phyloP scores from a whole-genome alignment of 176 grass and related monocot genomes.

The Carex myosuroides region DNA sequence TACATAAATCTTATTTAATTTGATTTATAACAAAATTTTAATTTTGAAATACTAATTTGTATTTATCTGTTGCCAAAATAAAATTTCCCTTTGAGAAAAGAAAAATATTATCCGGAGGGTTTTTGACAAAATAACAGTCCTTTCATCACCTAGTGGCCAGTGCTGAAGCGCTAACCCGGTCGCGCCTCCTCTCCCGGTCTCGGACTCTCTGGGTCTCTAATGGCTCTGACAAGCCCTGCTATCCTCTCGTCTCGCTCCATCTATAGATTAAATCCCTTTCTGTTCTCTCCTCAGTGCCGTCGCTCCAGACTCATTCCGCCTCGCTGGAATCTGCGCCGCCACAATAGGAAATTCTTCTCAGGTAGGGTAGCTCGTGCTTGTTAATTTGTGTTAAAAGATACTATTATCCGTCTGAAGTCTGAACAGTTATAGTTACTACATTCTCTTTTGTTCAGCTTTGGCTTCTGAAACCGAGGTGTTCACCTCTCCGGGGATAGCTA shows the following conservation, averaged over 20 bases:
- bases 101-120: too few species aligned
- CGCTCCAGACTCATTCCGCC: slow-evolving; percentile 18
- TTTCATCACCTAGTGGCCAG: too few species aligned
- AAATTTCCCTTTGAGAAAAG: too few species aligned
- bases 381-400: neutral
- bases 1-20: too few species aligned
- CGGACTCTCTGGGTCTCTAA: slow-evolving; percentile 18
- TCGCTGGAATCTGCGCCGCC: slow-evolving; percentile 31
- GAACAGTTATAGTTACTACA: neutral
- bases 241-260: slow-evolving; percentile 50
- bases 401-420: neutral
- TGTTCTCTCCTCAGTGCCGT: slow-evolving; percentile 29
- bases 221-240: slow-evolving; percentile 53
- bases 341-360: slow-evolving; percentile 54
- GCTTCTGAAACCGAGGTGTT: slow-evolving; percentile 63
- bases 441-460: slow-evolving; percentile 38
- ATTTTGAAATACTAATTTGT: too few species aligned
- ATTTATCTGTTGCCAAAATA: too few species aligned
- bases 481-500: slow-evolving; percentile 67
- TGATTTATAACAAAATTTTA: too few species aligned
- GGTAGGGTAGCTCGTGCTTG: slow-evolving; percentile 35
- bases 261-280: slow-evolving; percentile 51
- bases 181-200: neutral
- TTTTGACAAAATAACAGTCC: too few species aligned
- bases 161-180: neutral